These are phyloP conservation scores for Aspergillus ochraceus DNA, from an alignment of 2,329 filamentous ascomycete species.

Conservation along the genomic window DNA sequence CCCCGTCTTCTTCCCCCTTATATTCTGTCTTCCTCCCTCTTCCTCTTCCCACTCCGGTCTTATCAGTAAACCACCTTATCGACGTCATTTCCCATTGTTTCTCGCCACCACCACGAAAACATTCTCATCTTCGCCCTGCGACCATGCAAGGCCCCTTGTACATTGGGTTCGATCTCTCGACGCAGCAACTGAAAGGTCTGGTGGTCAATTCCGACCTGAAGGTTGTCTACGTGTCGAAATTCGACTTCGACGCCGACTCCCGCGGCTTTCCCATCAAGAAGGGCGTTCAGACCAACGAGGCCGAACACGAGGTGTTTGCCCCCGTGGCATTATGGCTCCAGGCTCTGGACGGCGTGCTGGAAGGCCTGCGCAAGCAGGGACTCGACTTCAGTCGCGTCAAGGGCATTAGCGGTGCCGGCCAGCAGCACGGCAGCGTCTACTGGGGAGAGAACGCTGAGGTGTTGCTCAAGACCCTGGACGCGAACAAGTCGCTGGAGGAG, in stretches of 20 bases:
- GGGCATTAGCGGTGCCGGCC: slow-evolving; percentile 86
- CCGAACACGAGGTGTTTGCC: slow-evolving; percentile 85
- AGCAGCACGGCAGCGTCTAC: slow-evolving; percentile 97
- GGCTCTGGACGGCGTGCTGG: slow-evolving; percentile 81
- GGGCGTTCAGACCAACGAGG: slow-evolving; percentile 79
- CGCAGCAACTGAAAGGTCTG: slow-evolving; percentile 93
- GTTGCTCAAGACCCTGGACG: slow-evolving; percentile 62
- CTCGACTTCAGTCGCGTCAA: slow-evolving; percentile 73
- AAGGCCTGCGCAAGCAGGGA: slow-evolving; percentile 66
- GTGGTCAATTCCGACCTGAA: slow-evolving; percentile 81
- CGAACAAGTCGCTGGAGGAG: slow-evolving; percentile 63
- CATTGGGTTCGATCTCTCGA: slow-evolving; percentile 92
- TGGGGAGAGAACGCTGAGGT: slow-evolving; percentile 73
- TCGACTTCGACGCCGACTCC: slow-evolving; percentile 90
- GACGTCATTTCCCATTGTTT: slow-evolving; percentile 1
- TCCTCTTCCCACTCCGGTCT: not conserved
- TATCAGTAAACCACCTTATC: slow-evolving; percentile 10
- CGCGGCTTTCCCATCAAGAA: slow-evolving; percentile 77
- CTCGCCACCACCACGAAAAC: not conserved
- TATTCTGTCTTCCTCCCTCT: not conserved
- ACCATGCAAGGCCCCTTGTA: slow-evolving; percentile 64
- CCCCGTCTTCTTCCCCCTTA: not conserved
- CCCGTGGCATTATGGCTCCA: slow-evolving; percentile 95
- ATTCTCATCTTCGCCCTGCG: slow-evolving; percentile 28
- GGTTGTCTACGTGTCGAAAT: slow-evolving; percentile 80